These are phyloP conservation scores for Sporothrix dimorphospora DNA, from an alignment of 2,329 filamentous ascomycete species.

Conservation along the genomic window DNA sequence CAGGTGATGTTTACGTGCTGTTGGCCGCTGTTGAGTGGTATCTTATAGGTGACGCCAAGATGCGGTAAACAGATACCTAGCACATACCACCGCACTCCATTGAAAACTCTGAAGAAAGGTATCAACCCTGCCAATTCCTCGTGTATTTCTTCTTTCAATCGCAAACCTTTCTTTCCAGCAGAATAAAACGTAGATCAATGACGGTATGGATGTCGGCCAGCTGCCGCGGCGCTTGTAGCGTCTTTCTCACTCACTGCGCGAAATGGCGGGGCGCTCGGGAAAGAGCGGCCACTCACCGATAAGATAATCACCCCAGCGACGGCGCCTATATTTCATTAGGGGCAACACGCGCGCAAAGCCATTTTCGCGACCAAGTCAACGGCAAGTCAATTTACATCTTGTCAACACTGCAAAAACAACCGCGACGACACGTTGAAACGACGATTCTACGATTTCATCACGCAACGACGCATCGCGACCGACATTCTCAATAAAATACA, in stretches of 20 bases:
- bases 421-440: background rate
- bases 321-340: conserved; percentile 18
- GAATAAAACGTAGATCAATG: background rate
- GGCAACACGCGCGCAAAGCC: background rate
- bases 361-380: conserved; percentile 12
- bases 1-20: too few species aligned
- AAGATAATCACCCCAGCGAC: conserved; percentile 35
- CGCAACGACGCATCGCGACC: background rate
- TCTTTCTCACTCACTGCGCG: background rate
- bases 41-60: too few species aligned
- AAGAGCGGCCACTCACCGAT: conserved; percentile 23
- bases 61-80: too few species aligned
- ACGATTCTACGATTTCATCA: too few species aligned
- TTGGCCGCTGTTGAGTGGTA: too few species aligned
- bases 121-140: background rate
- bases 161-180: background rate
- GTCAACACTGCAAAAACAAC: conserved; percentile 2
- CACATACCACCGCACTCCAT: background rate
- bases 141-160: background rate
- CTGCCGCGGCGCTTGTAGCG: background rate
- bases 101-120: background rate
- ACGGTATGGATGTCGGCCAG: background rate
- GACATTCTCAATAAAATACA: background rate
- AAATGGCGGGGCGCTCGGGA: conserved; percentile 7
- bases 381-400: background rate